Evolutionary conservation across 768 basidiomycete species (phyloP).

Genomic region (Tylopilus rubrobrunneus): DNA sequence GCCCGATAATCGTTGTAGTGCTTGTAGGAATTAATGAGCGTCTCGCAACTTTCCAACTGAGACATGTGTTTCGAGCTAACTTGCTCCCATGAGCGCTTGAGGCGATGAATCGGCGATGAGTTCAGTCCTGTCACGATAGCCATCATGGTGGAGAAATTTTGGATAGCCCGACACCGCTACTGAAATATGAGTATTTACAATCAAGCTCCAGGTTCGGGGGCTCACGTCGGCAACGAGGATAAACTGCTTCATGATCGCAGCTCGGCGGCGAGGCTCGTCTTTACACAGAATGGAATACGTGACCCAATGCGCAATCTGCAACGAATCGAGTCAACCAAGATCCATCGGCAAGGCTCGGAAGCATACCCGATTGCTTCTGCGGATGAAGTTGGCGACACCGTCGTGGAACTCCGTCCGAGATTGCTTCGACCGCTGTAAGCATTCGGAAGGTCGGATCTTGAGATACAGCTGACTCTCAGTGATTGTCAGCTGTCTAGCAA

Average conservation of each 20-base stretch:
- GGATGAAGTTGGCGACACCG: slow-evolving; percentile 56
- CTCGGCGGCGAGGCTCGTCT: slow-evolving; percentile 57
- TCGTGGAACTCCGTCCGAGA: slow-evolving; percentile 40
- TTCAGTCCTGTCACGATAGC: slow-evolving; percentile 67
- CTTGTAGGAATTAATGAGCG: slow-evolving; percentile 59
- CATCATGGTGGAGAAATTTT: slow-evolving; percentile 68
- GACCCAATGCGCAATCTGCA: slow-evolving; percentile 58
- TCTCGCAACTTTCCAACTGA: slow-evolving; percentile 49
- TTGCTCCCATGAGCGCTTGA: slow-evolving; percentile 64
- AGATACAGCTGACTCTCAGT: slow-evolving; percentile 57
- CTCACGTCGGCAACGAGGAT: slow-evolving; percentile 61
- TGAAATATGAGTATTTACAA: slow-evolving; percentile 1
- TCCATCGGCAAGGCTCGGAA: neutral
- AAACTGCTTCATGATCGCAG: slow-evolving; percentile 61
- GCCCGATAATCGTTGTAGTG: slow-evolving; percentile 64
- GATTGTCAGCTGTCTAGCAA: slow-evolving; percentile 66
- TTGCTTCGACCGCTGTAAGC: slow-evolving; percentile 52
- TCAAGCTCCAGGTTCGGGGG: neutral
- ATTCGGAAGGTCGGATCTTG: slow-evolving; percentile 58
- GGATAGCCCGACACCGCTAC: slow-evolving; percentile 57
- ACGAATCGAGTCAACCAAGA: neutral
- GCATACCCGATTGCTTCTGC: slow-evolving; percentile 50
- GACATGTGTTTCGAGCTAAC: slow-evolving; percentile 47
- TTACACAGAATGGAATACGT: slow-evolving; percentile 51
- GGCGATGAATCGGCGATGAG: slow-evolving; percentile 58